phyloP scores from a whole-genome alignment of 2,329 filamentous ascomycete genomes.

The Botrytis cinerea region DNA sequence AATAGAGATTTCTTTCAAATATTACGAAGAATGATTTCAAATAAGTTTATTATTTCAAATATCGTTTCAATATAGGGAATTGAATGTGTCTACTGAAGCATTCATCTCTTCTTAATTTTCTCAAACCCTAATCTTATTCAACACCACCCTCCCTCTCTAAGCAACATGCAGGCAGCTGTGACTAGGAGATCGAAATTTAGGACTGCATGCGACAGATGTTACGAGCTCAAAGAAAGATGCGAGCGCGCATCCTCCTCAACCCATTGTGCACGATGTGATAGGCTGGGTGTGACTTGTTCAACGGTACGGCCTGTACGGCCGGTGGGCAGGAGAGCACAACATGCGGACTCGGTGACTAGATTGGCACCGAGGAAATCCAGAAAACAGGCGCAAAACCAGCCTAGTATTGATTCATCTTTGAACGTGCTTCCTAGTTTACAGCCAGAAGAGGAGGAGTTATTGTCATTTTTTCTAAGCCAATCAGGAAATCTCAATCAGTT shows the following conservation, averaged over 20 bases:
- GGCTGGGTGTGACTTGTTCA: background rate
- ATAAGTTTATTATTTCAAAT: too few relatives aligned
- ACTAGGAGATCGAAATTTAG: background rate
- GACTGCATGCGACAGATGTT: slow-evolving; percentile 12
- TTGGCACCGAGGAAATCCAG: background rate
- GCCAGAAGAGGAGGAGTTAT: background rate
- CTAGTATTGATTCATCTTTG: background rate
- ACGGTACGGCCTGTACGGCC: background rate
- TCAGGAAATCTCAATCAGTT: background rate
- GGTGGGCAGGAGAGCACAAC: background rate
- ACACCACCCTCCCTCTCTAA: too few relatives aligned
- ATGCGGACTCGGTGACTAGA: background rate
- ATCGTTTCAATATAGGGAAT: too few relatives aligned
- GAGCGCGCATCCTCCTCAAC: background rate
- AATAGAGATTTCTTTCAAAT: too few relatives aligned
- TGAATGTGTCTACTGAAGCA: too few relatives aligned
- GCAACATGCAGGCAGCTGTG: too few relatives aligned
- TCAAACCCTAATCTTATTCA: too few relatives aligned
- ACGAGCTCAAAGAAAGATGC: background rate
- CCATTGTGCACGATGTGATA: background rate
- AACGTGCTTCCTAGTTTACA: background rate
- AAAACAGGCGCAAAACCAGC: background rate
- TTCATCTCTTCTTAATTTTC: too few relatives aligned
- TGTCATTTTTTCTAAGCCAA: background rate
- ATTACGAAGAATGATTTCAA: too few relatives aligned